phyloP scores from a whole-genome alignment of 352 stramenopile species.

The Phytophthora pisi region DNA sequence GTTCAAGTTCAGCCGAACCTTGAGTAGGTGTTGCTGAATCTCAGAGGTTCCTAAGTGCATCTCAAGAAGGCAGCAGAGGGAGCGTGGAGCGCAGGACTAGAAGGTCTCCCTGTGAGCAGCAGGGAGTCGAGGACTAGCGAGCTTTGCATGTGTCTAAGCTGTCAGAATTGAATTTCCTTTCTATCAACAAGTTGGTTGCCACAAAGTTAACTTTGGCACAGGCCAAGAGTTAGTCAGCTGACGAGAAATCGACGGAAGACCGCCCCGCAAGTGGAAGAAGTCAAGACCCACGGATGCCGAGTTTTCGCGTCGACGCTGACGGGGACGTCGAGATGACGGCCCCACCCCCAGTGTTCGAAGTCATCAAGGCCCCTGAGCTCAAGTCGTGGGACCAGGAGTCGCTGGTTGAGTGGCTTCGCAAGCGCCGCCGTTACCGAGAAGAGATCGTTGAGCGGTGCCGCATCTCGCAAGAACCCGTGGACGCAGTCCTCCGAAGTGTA shows the following conservation, averaged over 20 bases:
- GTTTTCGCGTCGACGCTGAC: neutral
- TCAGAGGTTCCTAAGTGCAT: too few relatives aligned
- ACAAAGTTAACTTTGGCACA: neutral
- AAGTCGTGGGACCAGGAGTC: neutral
- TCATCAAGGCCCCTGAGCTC: neutral
- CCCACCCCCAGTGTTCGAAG: neutral
- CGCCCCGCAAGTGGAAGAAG: neutral
- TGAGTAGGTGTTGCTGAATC: too few relatives aligned
- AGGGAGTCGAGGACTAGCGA: neutral
- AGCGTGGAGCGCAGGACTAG: neutral
- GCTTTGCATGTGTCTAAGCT: neutral
- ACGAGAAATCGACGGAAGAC: neutral
- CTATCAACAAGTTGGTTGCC: neutral
- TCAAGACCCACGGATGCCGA: neutral
- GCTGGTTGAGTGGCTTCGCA: neutral
- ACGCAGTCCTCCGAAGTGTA: neutral
- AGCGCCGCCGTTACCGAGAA: neutral
- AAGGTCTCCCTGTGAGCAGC: neutral
- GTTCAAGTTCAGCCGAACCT: too few relatives aligned
- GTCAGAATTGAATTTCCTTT: too few relatives aligned
- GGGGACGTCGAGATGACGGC: slow-evolving; percentile 3
- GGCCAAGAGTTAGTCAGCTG: slow-evolving; percentile 1
- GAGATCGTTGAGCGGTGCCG: neutral
- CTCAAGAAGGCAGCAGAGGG: too few relatives aligned
- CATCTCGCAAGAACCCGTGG: neutral